Evolutionary conservation across 371 early-diverging fungal genomes (phyloP), one percentile per base, ranked within the genome.

Genomic region (Mucor velutinosus): DNA sequence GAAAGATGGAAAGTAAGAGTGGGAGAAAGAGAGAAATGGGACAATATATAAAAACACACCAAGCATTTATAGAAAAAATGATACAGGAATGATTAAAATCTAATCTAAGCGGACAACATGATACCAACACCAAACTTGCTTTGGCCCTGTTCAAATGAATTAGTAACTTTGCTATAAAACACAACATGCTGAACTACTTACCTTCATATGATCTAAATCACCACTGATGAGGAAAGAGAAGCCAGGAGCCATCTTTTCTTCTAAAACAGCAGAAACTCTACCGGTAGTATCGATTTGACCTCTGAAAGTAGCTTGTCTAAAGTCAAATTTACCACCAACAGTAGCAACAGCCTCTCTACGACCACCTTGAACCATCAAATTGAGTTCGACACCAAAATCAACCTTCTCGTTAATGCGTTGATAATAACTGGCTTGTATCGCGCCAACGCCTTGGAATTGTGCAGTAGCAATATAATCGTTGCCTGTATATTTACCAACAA

Each of bases 271-370:
- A 60, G 89, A 86, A 17, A 97, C 91, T 69, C 90, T 87, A 71
- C 98, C 98, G 21, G 89, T 88, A 25, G 94, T 94, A 78, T 96
- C 97, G 37, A 97, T 85, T 81, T 90, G 92, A 35, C 93, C 95
- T 69, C 98, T 90, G 81, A 97, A 89, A 49, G 94, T 95, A 56
- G 98, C 92, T 58, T 87, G 87, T 64, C 94, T 87, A 71, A 97
- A 96, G 72, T 97, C 98, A 64, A 95, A 93, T 86, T 98, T 99
- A 80, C 94, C 97, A 65, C 97, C 97, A 7, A 96, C 91, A 21
- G 95, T 92, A 60, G 95, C 95, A 64, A 96, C 88, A 57, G 95
- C 98, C 63, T 97, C 96, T 53, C 96, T 88, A 58, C 93, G 87
- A 27, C 90, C 91, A 60, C 84, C 89, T 43, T 91, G 87, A 23